Base-by-base conservation (phyloP, 805 yeast genomes). In the Candida chauliodis region DNA sequence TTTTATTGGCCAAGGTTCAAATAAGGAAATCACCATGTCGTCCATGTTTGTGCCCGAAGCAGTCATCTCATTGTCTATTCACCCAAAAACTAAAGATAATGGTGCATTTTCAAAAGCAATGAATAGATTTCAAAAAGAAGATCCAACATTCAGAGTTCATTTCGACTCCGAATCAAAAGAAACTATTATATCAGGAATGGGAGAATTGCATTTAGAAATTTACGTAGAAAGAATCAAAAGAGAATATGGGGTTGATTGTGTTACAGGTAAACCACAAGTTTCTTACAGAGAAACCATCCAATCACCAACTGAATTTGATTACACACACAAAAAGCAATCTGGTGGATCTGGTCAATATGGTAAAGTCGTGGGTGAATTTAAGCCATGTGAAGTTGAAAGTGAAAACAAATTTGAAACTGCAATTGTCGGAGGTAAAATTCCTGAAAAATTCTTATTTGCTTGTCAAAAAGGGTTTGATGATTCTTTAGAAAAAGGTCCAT, bases 281-380 rank as follows among this genome's bases (percentile, higher is more conserved):
- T 88, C 99, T 13, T 93, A 93, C 70, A 81, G 99, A 66, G 99
- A 93, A 69, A 84, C 98, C 28, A 80, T 91, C 48, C 69, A 84
- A 25, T 59, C 75, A 2, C 69, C 85, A 29, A 75, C 91, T 21
- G 72, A 79, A 10, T 91, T 93, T 56, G 98, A 93, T 61, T 88
- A 83, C 69, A 84, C 96, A 20, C 98, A 91, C 73, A 93, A 93
- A 77, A 91, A 89, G 61, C 99, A 93, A 72, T 78, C 91, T 57
- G 99, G 99, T 65, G 99, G 99, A 78, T 95, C 98, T 49, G 99
- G 99, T 69, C 99, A 93, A 73, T 93, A 81, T 59, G 99, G 96
- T 65, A 82, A 90, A 70, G 96, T 91, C 56, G 84, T 89, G 63
- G 98, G 99, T 59, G 75, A 71, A 41, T 61, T 90, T 66, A 64